A percentile compares a stretch with the other conserved stretches of the same genome.
phyloP scores from a whole-genome alignment of 1,139 yeast species.

The Nakaseomyces bracarensis region DNA sequence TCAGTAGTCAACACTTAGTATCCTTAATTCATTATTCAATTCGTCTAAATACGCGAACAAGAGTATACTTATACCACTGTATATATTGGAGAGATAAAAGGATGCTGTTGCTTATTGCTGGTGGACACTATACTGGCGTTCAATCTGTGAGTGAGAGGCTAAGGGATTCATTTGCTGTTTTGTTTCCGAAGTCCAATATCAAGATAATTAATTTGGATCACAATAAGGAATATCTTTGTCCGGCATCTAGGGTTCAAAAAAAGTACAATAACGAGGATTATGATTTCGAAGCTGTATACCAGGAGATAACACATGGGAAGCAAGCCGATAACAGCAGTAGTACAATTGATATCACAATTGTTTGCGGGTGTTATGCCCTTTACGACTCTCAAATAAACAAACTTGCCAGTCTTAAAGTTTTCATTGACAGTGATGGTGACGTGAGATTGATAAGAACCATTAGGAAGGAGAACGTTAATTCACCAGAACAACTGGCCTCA shows the following conservation, averaged over 20 bases:
- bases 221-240: constrained; percentile 3
- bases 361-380: constrained; percentile 77
- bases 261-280: constrained; percentile 29
- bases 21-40: no score
- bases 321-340: background rate
- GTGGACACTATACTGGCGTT: constrained; percentile 68
- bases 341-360: constrained; percentile 39
- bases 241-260: constrained; percentile 3
- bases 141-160: constrained; percentile 20
- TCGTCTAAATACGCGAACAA: no score
- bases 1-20: no score
- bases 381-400: constrained; percentile 53
- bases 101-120: constrained; percentile 50
- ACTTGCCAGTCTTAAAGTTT: constrained; percentile 58
- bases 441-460: constrained; percentile 74
- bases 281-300: constrained; percentile 34
- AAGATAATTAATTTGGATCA: constrained; percentile 40
- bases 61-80: no score
- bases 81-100: no score
- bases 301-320: constrained; percentile 17
- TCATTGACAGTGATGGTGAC: constrained; percentile 82
- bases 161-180: constrained; percentile 20
- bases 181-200: constrained; percentile 29
- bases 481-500: constrained; percentile 35
- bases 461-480: constrained; percentile 31